These are phyloP conservation scores for Strigomonas galati DNA, from an alignment of 208 protist genomes.

Conservation along the genomic window DNA sequence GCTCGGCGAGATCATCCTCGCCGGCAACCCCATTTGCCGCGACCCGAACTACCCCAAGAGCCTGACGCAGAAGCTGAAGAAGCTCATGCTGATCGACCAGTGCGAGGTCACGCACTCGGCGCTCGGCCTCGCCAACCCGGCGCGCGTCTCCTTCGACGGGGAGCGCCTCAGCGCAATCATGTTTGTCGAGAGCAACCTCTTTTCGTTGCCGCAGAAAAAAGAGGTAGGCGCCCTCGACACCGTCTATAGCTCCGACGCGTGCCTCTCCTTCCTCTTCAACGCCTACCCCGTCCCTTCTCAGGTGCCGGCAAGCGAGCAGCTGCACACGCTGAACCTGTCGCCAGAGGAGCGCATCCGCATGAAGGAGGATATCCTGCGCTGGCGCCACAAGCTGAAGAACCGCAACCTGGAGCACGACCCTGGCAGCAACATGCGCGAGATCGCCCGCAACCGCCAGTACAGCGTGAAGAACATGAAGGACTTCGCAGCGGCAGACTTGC, in stretches of 20 bases:
- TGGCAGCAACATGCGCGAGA: slow-evolving; percentile 33
- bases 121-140: slow-evolving; percentile 68
- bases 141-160: slow-evolving; percentile 19
- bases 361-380: neutral
- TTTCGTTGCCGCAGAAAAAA: slow-evolving; percentile 22
- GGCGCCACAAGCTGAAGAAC: neutral
- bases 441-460: slow-evolving; percentile 45
- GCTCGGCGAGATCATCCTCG: slow-evolving; percentile 67
- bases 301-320: neutral
- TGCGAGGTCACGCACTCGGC: slow-evolving; percentile 39
- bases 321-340: slow-evolving; percentile 3
- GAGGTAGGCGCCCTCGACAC: slow-evolving; percentile 30
- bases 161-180: slow-evolving; percentile 23
- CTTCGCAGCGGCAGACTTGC: slow-evolving; percentile 42
- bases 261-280: neutral
- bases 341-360: neutral
- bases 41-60: slow-evolving; percentile 35
- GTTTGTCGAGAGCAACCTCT: slow-evolving; percentile 41
- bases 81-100: slow-evolving; percentile 62
- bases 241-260: slow-evolving; percentile 15
- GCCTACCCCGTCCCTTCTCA: neutral
- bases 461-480: slow-evolving; percentile 34
- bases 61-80: slow-evolving; percentile 41
- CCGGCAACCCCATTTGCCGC: slow-evolving; percentile 50
- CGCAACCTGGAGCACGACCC: neutral